These are phyloP conservation scores for Ceratobasidium sp. DNA, from an alignment of 1,284 basidiomycete species.

Conservation along the genomic window DNA sequence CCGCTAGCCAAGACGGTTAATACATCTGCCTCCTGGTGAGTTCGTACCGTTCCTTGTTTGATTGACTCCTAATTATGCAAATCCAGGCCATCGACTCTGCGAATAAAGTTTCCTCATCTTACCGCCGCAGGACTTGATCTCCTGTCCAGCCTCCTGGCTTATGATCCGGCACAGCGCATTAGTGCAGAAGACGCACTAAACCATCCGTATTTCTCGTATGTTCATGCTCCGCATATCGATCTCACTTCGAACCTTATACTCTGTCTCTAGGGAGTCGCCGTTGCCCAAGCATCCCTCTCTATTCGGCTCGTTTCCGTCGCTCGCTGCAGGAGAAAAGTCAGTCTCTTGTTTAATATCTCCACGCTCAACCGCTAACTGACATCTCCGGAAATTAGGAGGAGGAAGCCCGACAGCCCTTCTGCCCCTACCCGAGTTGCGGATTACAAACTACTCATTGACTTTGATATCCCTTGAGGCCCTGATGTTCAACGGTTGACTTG, in stretches of 20 bases:
- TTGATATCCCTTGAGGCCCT: constrained; percentile 46
- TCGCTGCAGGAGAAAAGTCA: constrained; percentile 95
- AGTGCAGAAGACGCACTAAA: constrained; percentile 85
- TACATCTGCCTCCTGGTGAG: constrained; percentile 65
- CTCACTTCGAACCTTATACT: constrained; percentile 21
- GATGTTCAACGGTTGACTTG: no score
- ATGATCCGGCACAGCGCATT: constrained; percentile 86
- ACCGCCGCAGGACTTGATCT: constrained; percentile 86
- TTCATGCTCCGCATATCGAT: constrained; percentile 39
- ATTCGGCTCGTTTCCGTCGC: constrained; percentile 94
- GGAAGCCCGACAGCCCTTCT: constrained; percentile 77
- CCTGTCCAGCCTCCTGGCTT: constrained; percentile 80
- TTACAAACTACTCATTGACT: constrained; percentile 61
- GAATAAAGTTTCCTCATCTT: constrained; percentile 73
- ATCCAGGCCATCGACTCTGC: constrained; percentile 53
- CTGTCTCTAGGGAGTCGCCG: constrained; percentile 77
- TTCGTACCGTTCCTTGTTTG: constrained; percentile 41
- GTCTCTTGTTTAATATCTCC: constrained; percentile 46
- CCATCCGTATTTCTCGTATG: constrained; percentile 92
- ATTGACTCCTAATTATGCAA: constrained; percentile 16
- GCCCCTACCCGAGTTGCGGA: constrained; percentile 66
- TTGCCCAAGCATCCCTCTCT: constrained; percentile 96
- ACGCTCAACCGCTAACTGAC: background rate
- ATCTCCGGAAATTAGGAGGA: constrained; percentile 57
- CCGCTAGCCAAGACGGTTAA: constrained; percentile 83